phyloP scores from a whole-genome alignment of 306 rosid species.

The Urtica urens region DNA sequence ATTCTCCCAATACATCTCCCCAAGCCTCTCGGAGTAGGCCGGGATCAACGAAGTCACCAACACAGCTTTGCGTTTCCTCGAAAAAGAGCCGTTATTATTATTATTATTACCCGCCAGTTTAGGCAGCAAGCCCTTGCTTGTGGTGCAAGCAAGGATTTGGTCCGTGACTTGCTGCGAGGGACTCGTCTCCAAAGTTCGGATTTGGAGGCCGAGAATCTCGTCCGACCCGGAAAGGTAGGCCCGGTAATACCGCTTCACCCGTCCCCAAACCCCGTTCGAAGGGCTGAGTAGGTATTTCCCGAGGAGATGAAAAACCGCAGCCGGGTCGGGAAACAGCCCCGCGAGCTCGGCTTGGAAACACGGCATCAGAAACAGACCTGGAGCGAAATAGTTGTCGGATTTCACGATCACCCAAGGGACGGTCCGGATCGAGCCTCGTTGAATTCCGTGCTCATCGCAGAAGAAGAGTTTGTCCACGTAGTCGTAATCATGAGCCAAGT shows the following conservation, averaged over 20 bases:
- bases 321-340: conserved; percentile 55
- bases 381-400: conserved; percentile 55
- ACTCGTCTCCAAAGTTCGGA: conserved; percentile 54
- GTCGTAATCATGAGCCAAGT: conserved; percentile 52
- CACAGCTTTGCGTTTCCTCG: conserved; percentile 38
- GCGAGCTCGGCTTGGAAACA: conserved; percentile 45
- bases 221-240: conserved; percentile 48
- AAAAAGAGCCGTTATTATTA: conserved; percentile 10
- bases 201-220: conserved; percentile 60
- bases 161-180: conserved; percentile 58
- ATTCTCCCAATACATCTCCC: conserved; percentile 58
- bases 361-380: conserved; percentile 57
- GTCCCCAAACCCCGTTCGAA: conserved; percentile 57
- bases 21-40: conserved; percentile 44
- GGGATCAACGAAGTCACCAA: conserved; percentile 52
- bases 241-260: conserved; percentile 43
- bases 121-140: conserved; percentile 43
- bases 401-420: conserved; percentile 54
- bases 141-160: conserved; percentile 47
- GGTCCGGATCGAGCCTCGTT: conserved; percentile 34
- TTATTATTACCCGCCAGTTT: conserved; percentile 24
- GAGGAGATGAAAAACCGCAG: conserved; percentile 51
- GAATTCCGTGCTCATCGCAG: conserved; percentile 54
- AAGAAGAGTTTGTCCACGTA: conserved; percentile 67
- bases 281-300: conserved; percentile 62